Evolutionary conservation across 2,329 filamentous ascomycete genomes (phyloP).

Genomic region (Xylaria sp.): DNA sequence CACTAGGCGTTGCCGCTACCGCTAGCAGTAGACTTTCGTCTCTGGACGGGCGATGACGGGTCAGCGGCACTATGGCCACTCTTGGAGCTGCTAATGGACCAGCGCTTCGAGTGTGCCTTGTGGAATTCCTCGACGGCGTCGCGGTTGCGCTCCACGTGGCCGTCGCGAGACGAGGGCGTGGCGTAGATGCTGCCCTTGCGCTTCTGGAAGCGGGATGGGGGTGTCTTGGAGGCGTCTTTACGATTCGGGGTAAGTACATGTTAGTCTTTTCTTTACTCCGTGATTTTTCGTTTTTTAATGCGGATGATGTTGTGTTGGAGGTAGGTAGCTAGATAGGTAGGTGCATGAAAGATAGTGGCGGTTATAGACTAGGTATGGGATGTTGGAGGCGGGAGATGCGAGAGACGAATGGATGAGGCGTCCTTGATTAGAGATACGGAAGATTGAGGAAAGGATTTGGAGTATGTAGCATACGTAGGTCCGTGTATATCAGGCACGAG

Average conservation of each 20-base stretch:
- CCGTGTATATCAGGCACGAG: not conserved
- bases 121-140: constrained; percentile 66
- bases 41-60: constrained; percentile 30
- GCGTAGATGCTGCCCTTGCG: constrained; percentile 76
- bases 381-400: not conserved
- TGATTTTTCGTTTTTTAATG: not conserved
- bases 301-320: not conserved
- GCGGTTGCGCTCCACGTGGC: constrained; percentile 70
- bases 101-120: constrained; percentile 65
- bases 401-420: not conserved
- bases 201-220: constrained; percentile 75
- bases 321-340: constrained; percentile 1
- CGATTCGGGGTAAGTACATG: constrained; percentile 1
- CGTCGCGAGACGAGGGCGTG: constrained; percentile 72
- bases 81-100: constrained; percentile 40
- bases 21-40: constrained; percentile 35
- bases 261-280: constrained; percentile 12
- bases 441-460: constrained; percentile 11
- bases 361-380: not conserved
- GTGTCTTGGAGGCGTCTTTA: constrained; percentile 71
- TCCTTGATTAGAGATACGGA: constrained; percentile 10
- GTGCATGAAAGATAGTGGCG: not conserved
- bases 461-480: not conserved
- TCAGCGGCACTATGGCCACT: constrained; percentile 19
- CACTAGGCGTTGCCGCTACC: constrained; percentile 16